Evolutionary conservation across 805 yeast species (phyloP).

Genomic region (Candida montana): DNA sequence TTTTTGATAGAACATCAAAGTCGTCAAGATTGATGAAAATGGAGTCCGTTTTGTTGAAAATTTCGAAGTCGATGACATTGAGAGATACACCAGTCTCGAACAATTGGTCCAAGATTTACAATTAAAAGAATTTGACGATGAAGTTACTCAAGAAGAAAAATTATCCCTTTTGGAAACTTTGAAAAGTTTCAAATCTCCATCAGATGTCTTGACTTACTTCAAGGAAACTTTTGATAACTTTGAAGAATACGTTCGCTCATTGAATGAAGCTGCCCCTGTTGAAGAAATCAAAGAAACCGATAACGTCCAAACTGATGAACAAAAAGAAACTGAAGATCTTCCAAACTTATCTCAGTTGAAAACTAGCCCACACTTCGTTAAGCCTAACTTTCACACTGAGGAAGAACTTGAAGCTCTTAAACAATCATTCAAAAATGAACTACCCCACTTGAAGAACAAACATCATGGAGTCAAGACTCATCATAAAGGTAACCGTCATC

Average conservation of each 20-base stretch:
- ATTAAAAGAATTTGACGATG: constrained; percentile 8
- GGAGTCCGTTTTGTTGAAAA: constrained; percentile 13
- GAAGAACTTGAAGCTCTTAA: background rate
- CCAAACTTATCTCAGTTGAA: background rate
- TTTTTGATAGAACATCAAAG: constrained; percentile 10
- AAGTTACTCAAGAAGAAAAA: constrained; percentile 3
- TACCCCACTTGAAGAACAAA: background rate
- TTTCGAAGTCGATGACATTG: constrained; percentile 17
- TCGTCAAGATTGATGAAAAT: constrained; percentile 11
- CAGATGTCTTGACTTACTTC: constrained; percentile 7
- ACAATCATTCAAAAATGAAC: too few relatives aligned
- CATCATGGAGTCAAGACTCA: background rate
- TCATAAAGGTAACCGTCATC: too few relatives aligned
- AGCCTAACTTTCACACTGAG: background rate
- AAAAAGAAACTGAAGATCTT: background rate
- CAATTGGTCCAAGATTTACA: constrained; percentile 13
- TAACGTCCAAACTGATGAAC: background rate
- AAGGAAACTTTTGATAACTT: constrained; percentile 3
- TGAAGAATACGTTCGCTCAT: constrained; percentile 1
- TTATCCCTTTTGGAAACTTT: constrained; percentile 2
- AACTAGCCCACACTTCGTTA: background rate
- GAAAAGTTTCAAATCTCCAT: constrained; percentile 3
- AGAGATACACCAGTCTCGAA: constrained; percentile 9
- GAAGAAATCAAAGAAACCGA: too few relatives aligned
- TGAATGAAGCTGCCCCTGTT: too few relatives aligned